Percentiles rank a stretch among this genome's conserved stretches.
phyloP scores from a whole-genome alignment of 2,329 filamentous ascomycete genomes.

The Calonectria hawksworthii region DNA sequence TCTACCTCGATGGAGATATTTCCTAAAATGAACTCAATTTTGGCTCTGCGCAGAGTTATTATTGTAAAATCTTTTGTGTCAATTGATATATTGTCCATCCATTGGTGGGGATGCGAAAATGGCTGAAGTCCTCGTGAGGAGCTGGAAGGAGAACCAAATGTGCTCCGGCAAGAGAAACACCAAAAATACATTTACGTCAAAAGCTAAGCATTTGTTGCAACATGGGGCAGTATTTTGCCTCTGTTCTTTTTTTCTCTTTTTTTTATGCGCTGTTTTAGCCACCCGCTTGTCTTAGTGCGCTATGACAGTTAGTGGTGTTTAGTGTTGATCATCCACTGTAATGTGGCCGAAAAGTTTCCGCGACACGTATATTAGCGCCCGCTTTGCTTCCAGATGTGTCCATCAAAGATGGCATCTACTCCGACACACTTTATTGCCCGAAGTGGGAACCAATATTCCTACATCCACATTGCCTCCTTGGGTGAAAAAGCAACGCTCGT shows the following conservation, averaged over 20 bases:
- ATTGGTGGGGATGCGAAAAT: not conserved
- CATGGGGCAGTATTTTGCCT: too few species aligned
- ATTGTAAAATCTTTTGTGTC: too few species aligned
- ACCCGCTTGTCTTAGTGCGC: not conserved
- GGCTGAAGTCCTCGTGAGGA: too few species aligned
- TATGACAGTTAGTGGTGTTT: not conserved
- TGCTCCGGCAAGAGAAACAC: too few species aligned
- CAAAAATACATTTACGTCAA: too few species aligned
- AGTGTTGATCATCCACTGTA: slow-evolving; percentile 12
- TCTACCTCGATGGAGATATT: not conserved
- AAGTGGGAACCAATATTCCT: slow-evolving; percentile 47
- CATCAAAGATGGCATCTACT: slow-evolving; percentile 20
- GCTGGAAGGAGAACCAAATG: too few species aligned
- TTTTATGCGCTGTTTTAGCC: not conserved
- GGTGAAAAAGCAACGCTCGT: slow-evolving; percentile 53
- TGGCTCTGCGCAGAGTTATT: not conserved
- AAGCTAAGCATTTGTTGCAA: too few species aligned
- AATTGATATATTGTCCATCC: not conserved
- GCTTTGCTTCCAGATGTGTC: not conserved
- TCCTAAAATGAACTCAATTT: too few species aligned
- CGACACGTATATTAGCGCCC: not conserved
- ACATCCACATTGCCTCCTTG: slow-evolving; percentile 44
- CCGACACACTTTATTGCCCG: slow-evolving; percentile 31
- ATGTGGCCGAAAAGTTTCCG: slow-evolving; percentile 47
- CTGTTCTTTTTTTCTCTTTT: too few species aligned